Evolutionary conservation across 2,329 filamentous ascomycete genomes (phyloP).

Genomic region (Myriangium duriaei): DNA sequence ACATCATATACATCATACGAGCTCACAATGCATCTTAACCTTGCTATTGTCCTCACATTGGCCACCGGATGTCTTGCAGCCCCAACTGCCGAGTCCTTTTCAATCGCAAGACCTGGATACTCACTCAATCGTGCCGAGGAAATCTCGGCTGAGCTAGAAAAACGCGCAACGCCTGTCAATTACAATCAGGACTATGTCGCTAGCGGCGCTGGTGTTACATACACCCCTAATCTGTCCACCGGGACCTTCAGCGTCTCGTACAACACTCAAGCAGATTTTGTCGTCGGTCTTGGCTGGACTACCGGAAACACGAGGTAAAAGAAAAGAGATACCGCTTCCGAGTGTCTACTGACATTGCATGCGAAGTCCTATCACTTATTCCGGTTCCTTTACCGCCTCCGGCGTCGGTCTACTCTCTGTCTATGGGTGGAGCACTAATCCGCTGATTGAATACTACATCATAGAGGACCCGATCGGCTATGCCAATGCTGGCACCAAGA

Average conservation of each 20-base stretch:
- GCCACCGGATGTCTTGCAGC: conserved; percentile 12
- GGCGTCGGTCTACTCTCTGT: conserved; percentile 29
- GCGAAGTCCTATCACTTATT: conserved; percentile 17
- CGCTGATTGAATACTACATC: conserved; percentile 47
- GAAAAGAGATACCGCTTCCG: background rate
- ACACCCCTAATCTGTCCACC: conserved; percentile 12
- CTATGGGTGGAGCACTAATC: conserved; percentile 34
- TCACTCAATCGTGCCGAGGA: too few relatives aligned
- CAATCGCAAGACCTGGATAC: conserved; percentile 11
- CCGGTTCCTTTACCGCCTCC: conserved; percentile 21
- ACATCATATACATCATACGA: too few relatives aligned
- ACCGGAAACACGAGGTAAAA: conserved; percentile 8
- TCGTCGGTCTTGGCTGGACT: conserved; percentile 15
- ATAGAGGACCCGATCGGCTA: conserved; percentile 41
- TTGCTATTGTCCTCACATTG: conserved; percentile 5
- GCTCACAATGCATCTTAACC: conserved; percentile 13
- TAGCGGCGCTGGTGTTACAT: conserved; percentile 12
- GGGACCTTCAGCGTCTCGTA: conserved; percentile 15
- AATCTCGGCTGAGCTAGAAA: conserved; percentile 10
- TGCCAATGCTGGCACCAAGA: conserved; percentile 18
- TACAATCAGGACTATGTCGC: conserved; percentile 15
- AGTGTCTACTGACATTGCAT: background rate
- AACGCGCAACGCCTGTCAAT: conserved; percentile 9
- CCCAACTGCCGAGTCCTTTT: too few relatives aligned
- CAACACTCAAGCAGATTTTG: conserved; percentile 15